Evolutionary conservation across 2,329 filamentous ascomycete genomes (phyloP).

Genomic region (Xylariaceae sp.): DNA sequence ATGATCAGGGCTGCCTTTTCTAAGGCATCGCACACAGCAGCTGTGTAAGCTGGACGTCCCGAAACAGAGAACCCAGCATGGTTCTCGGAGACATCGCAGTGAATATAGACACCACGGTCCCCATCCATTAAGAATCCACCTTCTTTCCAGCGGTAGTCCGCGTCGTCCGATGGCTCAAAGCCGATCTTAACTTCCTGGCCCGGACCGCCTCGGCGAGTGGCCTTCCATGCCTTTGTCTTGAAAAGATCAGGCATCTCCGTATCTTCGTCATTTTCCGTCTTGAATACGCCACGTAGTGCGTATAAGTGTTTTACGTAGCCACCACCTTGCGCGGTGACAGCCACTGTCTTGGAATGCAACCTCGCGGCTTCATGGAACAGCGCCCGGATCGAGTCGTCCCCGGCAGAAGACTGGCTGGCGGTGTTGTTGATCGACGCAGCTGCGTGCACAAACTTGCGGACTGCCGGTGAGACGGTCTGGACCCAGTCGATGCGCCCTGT

Average conservation of each 20-base stretch:
- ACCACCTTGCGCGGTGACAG: conserved; percentile 3
- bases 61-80: conserved; percentile 1
- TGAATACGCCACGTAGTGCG: conserved; percentile 5
- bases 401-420: neutral
- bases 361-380: conserved; percentile 6
- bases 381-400: neutral
- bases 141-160: conserved; percentile 11
- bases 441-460: conserved; percentile 12
- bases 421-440: neutral
- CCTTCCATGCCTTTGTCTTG: conserved; percentile 14
- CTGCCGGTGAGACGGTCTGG: conserved; percentile 15
- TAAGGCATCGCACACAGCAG: neutral
- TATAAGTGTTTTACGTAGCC: conserved; percentile 16
- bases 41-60: neutral
- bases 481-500: conserved; percentile 19
- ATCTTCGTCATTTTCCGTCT: neutral
- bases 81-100: conserved; percentile 12
- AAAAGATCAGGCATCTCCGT: conserved; percentile 7
- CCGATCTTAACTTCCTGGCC: conserved; percentile 20
- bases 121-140: conserved; percentile 16
- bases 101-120: conserved; percentile 16
- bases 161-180: conserved; percentile 13
- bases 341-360: conserved; percentile 3
- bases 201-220: conserved; percentile 14
- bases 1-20: neutral